Conservation (phyloP, 2,329 filamentous ascomycete genomes). For the Alternaria incomplexa region DNA sequence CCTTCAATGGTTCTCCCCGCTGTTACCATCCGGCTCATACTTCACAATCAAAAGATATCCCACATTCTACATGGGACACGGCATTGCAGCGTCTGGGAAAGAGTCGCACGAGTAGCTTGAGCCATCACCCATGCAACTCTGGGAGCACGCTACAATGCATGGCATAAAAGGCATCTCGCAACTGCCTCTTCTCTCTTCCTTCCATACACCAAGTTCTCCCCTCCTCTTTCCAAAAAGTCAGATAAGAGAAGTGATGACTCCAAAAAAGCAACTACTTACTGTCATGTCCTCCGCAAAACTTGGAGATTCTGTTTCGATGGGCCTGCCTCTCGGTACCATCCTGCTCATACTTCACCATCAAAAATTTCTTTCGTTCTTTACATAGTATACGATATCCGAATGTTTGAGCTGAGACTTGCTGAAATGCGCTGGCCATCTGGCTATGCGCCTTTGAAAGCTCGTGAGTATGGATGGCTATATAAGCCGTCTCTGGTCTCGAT, state of each 20-base stretch:
- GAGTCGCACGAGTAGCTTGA: too few species aligned
- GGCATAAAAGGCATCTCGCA: rapidly evolving
- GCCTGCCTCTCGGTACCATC: not conserved
- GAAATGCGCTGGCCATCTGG: rapidly evolving
- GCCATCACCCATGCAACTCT: too few species aligned
- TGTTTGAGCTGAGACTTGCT: not conserved
- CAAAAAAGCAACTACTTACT: too few species aligned
- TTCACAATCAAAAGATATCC: too few species aligned
- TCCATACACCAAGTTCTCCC: not conserved
- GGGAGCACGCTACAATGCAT: rapidly evolving
- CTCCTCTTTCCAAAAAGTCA: too few species aligned
- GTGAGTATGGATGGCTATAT: not conserved
- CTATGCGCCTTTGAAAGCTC: not conserved
- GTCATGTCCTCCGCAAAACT: not conserved
- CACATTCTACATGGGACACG: too few species aligned
- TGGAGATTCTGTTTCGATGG: too few species aligned
- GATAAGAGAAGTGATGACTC: too few species aligned
- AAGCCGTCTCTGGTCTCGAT: not conserved
- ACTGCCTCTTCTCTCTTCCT: not conserved
- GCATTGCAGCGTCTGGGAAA: too few species aligned
- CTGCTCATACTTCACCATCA: not conserved
- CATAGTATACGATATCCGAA: not conserved
- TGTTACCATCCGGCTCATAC: too few species aligned
- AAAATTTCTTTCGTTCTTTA: not conserved
- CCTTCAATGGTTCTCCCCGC: too few species aligned